These are phyloP conservation scores for Cyberlindnera subsufficiens DNA, from an alignment of 805 yeast species.

Conservation along the genomic window DNA sequence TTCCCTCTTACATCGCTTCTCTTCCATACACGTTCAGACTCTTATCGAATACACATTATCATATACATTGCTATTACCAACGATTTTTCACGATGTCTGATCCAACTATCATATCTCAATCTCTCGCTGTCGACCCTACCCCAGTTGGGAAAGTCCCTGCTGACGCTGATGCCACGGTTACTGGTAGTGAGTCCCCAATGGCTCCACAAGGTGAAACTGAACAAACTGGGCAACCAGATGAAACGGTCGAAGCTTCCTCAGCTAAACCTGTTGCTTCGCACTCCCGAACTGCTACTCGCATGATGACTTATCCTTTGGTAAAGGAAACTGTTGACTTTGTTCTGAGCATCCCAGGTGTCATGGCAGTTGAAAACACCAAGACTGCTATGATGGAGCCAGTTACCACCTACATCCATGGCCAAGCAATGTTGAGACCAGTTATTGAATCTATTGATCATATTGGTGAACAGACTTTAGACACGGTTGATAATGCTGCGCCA, in stretches of 20 bases:
- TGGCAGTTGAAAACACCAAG: slow-evolving; percentile 26
- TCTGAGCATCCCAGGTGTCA: slow-evolving; percentile 31
- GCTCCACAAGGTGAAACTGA: too few species aligned
- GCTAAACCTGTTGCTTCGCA: not conserved
- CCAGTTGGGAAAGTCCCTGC: not conserved
- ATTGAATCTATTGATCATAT: slow-evolving; percentile 43
- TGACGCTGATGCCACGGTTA: not conserved
- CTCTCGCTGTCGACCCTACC: not conserved
- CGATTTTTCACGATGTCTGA: not conserved
- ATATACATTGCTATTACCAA: not conserved
- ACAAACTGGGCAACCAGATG: too few species aligned
- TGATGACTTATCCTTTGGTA: slow-evolving; percentile 44
- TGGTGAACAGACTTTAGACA: slow-evolving; percentile 48
- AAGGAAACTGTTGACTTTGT: slow-evolving; percentile 32
- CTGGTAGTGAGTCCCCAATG: not conserved
- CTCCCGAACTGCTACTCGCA: slow-evolving; percentile 27
- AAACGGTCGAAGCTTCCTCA: not conserved
- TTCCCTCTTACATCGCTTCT: too few species aligned
- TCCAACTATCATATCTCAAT: not conserved
- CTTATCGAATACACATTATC: not conserved
- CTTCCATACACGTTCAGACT: too few species aligned
- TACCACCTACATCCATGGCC: slow-evolving; percentile 25
- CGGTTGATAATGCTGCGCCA: slow-evolving; percentile 58
- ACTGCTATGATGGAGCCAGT: slow-evolving; percentile 14
- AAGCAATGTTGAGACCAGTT: slow-evolving; percentile 33